Percentiles rank a stretch among this genome's conserved stretches.
Conservation (phyloP, 75 land plant genomes). For the Adiantum capillusveneris region DNA sequence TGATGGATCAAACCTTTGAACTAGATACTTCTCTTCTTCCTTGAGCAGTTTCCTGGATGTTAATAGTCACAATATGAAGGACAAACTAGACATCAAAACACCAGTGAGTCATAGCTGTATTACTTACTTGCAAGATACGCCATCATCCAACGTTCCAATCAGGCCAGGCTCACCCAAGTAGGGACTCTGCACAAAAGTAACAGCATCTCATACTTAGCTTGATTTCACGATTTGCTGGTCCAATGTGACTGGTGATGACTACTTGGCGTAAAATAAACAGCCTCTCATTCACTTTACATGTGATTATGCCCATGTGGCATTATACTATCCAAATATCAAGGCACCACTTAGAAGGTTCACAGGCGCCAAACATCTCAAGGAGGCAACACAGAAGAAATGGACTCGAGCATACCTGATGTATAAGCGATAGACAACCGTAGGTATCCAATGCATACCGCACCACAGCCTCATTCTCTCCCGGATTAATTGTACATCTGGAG, state of each 20-base stretch:
- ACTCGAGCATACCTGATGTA: constrained; percentile 51
- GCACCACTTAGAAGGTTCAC: too few species aligned
- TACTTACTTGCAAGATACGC: constrained; percentile 46
- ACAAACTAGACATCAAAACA: too few species aligned
- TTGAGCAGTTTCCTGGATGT: constrained; percentile 67
- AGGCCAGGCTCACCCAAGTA: constrained; percentile 90
- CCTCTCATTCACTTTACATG: background rate
- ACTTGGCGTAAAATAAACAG: too few species aligned
- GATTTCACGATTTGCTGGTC: too few species aligned
- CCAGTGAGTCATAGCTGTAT: too few species aligned
- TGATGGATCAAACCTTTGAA: constrained; percentile 93
- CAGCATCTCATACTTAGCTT: too few species aligned
- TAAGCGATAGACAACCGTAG: constrained; percentile 66
- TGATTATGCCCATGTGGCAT: too few species aligned
- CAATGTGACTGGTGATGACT: too few species aligned
- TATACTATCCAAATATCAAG: too few species aligned
- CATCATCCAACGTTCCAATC: constrained; percentile 63
- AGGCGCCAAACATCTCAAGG: too few species aligned
- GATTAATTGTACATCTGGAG: constrained; percentile 91
- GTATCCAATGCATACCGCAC: constrained; percentile 93
- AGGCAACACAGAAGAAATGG: background rate
- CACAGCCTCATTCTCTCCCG: constrained; percentile 95
- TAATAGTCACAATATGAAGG: too few species aligned
- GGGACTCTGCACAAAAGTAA: constrained; percentile 47
- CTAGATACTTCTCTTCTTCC: constrained; percentile 73